Evolutionary conservation across 1,284 basidiomycete genomes (phyloP).

Genomic region (Rhodotorula sp.): DNA sequence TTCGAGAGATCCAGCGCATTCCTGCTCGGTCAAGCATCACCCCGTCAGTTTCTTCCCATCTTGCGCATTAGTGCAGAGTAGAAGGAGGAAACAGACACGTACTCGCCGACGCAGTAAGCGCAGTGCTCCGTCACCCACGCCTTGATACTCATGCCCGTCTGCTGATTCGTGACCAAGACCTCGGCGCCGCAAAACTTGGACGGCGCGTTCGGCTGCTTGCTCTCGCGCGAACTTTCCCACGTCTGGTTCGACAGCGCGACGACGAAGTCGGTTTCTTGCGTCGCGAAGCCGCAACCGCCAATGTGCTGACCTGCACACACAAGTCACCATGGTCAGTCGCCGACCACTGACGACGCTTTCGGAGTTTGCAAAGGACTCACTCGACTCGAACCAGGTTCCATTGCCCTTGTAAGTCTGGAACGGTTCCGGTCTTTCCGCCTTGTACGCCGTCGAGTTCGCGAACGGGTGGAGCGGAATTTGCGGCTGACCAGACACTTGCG

Average conservation of each 20-base stretch:
- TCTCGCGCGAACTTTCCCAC: constrained; percentile 19
- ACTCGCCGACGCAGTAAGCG: constrained; percentile 13
- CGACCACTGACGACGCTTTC: too few relatives aligned
- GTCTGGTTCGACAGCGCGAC: constrained; percentile 16
- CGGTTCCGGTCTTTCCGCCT: constrained; percentile 12
- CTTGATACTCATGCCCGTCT: constrained; percentile 15
- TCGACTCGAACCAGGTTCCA: constrained; percentile 17
- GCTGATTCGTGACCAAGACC: constrained; percentile 19
- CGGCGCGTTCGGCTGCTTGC: not conserved
- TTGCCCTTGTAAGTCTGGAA: constrained; percentile 15
- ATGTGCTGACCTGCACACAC: constrained; percentile 6
- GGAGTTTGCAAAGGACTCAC: not conserved
- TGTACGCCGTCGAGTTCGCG: constrained; percentile 2
- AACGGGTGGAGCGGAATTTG: not conserved
- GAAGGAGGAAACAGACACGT: not conserved
- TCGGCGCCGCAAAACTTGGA: constrained; percentile 16
- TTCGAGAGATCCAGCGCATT: constrained; percentile 19
- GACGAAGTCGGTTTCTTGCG: constrained; percentile 15
- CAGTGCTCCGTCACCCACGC: constrained; percentile 23
- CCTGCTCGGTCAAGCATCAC: not conserved
- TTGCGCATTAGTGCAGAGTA: not conserved
- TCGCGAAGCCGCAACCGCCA: constrained; percentile 20
- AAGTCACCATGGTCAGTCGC: not conserved
- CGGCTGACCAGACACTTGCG: too few relatives aligned
- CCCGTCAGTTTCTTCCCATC: too few relatives aligned